Percentiles rank a stretch among this genome's conserved stretches.
phyloP scores from a whole-genome alignment of 768 basidiomycete species.

The Lyophyllum shimeji region DNA sequence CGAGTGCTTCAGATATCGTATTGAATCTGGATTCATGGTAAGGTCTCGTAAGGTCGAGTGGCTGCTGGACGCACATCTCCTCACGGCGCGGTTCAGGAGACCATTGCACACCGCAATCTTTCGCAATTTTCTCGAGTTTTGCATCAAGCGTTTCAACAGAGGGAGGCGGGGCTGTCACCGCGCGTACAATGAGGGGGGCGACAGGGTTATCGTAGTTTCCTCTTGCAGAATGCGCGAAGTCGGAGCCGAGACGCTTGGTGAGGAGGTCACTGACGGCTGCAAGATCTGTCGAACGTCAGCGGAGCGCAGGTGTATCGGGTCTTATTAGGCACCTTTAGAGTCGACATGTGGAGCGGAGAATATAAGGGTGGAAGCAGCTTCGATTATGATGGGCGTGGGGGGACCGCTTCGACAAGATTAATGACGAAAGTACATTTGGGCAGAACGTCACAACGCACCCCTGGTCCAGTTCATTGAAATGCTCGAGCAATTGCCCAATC shows the following conservation, averaged over 20 bases:
- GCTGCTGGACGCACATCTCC: constrained; percentile 49
- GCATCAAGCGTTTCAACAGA: constrained; percentile 56
- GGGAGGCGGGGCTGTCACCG: constrained; percentile 51
- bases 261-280: constrained; percentile 53
- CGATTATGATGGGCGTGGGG: constrained; percentile 54
- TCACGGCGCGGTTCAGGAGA: constrained; percentile 57
- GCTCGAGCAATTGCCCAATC: constrained; percentile 59
- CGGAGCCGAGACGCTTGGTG: constrained; percentile 52
- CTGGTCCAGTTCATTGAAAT: constrained; percentile 55
- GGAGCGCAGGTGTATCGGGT: constrained; percentile 5
- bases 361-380: constrained; percentile 70
- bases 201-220: constrained; percentile 54
- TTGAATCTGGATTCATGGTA: constrained; percentile 40
- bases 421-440: constrained; percentile 3
- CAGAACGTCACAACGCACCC: constrained; percentile 31
- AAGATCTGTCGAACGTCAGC: constrained; percentile 46
- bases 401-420: constrained; percentile 27
- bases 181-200: constrained; percentile 52
- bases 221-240: constrained; percentile 54
- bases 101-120: constrained; percentile 58
- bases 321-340: constrained; percentile 48
- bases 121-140: constrained; percentile 54
- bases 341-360: constrained; percentile 56
- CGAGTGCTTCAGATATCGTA: constrained; percentile 60
- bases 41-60: background rate